phyloP scores from a whole-genome alignment of 225 moss, liverwort and hornwort species.

The Bryum argenteum region DNA sequence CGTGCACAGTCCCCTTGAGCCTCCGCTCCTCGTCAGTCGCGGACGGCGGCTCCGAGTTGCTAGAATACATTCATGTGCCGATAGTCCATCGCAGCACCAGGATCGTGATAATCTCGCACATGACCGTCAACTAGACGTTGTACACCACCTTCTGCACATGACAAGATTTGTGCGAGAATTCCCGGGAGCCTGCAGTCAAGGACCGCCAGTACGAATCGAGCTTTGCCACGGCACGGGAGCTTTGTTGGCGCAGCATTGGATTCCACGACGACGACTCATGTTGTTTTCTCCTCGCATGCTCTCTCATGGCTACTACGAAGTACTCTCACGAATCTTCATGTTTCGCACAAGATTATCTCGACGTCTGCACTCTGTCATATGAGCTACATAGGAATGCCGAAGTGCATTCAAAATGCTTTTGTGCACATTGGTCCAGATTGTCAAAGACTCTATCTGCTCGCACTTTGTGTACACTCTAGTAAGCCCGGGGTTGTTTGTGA shows the following conservation, averaged over 20 bases:
- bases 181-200: constrained; percentile 4
- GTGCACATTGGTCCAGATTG: no score
- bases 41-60: not conserved
- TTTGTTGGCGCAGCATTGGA: not conserved
- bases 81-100: constrained; percentile 49
- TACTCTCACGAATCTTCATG: no score
- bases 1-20: not conserved
- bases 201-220: constrained; percentile 27
- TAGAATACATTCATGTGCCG: constrained; percentile 19
- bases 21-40: not conserved
- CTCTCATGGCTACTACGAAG: constrained; percentile 15
- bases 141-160: constrained; percentile 27
- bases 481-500: no score
- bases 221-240: constrained; percentile 4
- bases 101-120: constrained; percentile 49
- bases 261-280: constrained; percentile 2
- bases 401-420: no score
- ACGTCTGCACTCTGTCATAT: no score
- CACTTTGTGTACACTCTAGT: no score
- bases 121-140: constrained; percentile 34
- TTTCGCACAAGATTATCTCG: no score
- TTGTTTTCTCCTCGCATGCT: not conserved
- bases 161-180: constrained; percentile 15
- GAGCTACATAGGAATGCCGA: no score
- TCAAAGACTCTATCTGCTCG: no score